Conservation (phyloP, 306 rosid genomes). For the Dalbergia oliveri region DNA sequence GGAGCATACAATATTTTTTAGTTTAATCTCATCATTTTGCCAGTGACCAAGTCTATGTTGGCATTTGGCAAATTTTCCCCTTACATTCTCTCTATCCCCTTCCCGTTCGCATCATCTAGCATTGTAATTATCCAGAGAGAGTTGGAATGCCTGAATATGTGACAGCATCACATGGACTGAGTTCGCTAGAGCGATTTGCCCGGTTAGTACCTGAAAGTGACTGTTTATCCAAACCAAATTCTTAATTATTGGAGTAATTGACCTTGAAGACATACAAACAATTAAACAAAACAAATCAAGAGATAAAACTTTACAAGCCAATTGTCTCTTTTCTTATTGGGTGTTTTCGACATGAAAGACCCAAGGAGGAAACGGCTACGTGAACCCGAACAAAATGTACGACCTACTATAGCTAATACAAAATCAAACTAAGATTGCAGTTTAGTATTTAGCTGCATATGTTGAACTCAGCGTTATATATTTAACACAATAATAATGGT, state of each 20-base stretch:
- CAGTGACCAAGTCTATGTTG: not conserved
- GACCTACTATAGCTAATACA: conserved; percentile 1
- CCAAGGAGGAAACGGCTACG: conserved; percentile 24
- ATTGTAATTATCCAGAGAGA: conserved; percentile 6
- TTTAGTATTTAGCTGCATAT: not conserved
- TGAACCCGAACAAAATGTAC: conserved; percentile 27
- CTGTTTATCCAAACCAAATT: conserved; percentile 4
- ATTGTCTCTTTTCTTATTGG: conserved; percentile 34
- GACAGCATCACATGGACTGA: conserved; percentile 40
- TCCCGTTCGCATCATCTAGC: not conserved
- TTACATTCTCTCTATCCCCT: not conserved
- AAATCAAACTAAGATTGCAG: not conserved
- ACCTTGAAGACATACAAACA: conserved; percentile 29
- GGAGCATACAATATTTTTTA: no score
- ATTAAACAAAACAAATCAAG: conserved; percentile 37
- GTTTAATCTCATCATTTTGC: no score
- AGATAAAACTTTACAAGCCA: conserved; percentile 24
- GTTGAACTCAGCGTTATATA: not conserved
- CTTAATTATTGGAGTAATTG: conserved; percentile 35
- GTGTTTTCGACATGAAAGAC: conserved; percentile 28
- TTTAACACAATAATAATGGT: not conserved
- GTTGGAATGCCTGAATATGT: conserved; percentile 9
- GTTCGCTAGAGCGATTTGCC: not conserved
- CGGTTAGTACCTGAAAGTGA: conserved; percentile 1
- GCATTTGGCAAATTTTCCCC: not conserved